Evolutionary conservation across 1,284 basidiomycete genomes (phyloP).

Genomic region (Grifola frondosa): DNA sequence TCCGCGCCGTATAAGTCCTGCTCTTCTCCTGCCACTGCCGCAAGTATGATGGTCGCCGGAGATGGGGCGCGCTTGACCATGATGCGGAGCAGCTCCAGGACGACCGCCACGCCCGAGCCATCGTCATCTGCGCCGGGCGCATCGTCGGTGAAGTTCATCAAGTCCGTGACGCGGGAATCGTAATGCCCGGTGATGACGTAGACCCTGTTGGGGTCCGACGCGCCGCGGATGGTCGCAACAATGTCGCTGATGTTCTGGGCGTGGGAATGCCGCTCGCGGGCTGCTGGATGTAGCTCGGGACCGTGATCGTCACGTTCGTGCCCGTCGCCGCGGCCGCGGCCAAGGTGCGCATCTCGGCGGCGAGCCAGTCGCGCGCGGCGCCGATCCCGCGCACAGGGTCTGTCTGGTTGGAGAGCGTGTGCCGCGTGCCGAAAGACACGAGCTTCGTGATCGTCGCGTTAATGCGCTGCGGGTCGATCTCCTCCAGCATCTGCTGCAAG

Average conservation of each 20-base stretch:
- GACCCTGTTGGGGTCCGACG: slow-evolving; percentile 47
- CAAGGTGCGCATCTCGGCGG: slow-evolving; percentile 42
- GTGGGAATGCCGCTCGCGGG: slow-evolving; percentile 38
- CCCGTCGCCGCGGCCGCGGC: slow-evolving; percentile 38
- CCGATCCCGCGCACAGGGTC: slow-evolving; percentile 51
- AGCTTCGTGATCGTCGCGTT: slow-evolving; percentile 49
- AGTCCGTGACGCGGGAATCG: slow-evolving; percentile 45
- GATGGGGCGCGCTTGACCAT: slow-evolving; percentile 43
- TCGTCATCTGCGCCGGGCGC: slow-evolving; percentile 51
- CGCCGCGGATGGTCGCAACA: slow-evolving; percentile 48
- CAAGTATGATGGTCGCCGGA: slow-evolving; percentile 52
- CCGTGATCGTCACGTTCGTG: slow-evolving; percentile 46
- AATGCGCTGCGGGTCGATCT: slow-evolving; percentile 45
- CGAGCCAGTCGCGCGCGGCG: slow-evolving; percentile 56
- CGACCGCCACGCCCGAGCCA: slow-evolving; percentile 52
- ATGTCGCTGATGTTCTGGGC: slow-evolving; percentile 48
- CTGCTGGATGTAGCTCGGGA: slow-evolving; percentile 46
- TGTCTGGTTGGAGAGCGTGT: slow-evolving; percentile 52
- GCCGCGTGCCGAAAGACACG: slow-evolving; percentile 53
- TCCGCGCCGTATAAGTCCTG: slow-evolving; percentile 49
- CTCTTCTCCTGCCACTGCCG: slow-evolving; percentile 52
- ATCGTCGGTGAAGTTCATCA: slow-evolving; percentile 43
- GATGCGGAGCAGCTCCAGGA: slow-evolving; percentile 49
- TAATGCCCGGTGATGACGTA: slow-evolving; percentile 57
- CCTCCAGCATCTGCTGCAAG: slow-evolving; percentile 42